Evolutionary conservation across 441 rosid species (phyloP).

Genomic region (Cnidoscolus chayamansa): DNA sequence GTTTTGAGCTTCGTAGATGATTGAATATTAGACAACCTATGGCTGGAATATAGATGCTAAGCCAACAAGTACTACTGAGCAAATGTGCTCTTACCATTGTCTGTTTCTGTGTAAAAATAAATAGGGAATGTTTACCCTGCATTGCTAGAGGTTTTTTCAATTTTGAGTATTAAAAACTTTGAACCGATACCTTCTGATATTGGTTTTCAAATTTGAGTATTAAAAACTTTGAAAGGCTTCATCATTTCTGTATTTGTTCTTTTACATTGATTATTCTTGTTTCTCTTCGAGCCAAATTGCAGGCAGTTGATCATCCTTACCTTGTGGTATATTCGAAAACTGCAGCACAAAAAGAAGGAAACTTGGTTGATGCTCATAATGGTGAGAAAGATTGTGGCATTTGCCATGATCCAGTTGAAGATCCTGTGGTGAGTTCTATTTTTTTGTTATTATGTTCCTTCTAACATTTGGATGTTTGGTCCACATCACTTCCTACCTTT

Average conservation of each 20-base stretch:
- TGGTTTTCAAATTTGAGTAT: background rate
- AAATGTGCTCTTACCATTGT: background rate
- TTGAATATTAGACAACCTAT: background rate
- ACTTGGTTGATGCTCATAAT: constrained; percentile 29
- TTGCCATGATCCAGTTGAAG: constrained; percentile 81
- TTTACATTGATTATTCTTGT: constrained; percentile 6
- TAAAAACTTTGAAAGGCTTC: background rate
- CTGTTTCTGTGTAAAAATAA: background rate
- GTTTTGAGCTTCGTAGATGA: background rate
- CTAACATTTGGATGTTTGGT: constrained; percentile 4
- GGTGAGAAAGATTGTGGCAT: constrained; percentile 67
- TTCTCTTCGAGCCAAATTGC: constrained; percentile 30
- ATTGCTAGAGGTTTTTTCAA: background rate
- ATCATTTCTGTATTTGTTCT: background rate
- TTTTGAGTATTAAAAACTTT: background rate
- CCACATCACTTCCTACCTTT: background rate
- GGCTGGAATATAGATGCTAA: background rate
- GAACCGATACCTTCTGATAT: background rate
- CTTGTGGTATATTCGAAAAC: constrained; percentile 78
- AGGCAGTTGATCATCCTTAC: constrained; percentile 99
- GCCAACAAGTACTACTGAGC: background rate
- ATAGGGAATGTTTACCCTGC: background rate
- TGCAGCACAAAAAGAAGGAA: constrained; percentile 44
- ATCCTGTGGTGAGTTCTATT: constrained; percentile 57
- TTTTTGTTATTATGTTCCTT: constrained; percentile 13